Evolutionary conservation across 805 yeast genomes (phyloP).

Genomic region (Kuraishia capsulata): DNA sequence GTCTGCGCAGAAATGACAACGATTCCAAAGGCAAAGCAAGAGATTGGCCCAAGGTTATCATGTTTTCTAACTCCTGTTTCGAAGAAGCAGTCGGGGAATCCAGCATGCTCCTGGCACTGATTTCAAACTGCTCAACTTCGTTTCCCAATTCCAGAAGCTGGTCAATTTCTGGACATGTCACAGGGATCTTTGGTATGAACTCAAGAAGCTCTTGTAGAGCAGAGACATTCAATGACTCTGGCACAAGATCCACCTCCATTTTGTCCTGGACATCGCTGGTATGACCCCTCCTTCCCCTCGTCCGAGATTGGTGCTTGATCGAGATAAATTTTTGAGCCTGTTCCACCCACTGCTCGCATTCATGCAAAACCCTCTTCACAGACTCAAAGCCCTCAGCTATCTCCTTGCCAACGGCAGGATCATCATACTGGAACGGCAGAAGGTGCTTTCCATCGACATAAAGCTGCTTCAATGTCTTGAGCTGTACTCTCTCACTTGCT

Average conservation of each 20-base stretch:
- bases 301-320: conserved; percentile 41
- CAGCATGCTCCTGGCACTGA: conserved; percentile 31
- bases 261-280: conserved; percentile 10
- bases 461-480: conserved; percentile 34
- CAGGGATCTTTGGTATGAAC: conserved; percentile 39
- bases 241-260: conserved; percentile 9
- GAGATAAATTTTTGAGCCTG: conserved; percentile 45
- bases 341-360: conserved; percentile 43
- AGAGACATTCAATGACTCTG: too few relatives aligned
- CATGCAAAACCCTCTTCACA: conserved; percentile 31
- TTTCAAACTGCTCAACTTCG: conserved; percentile 44
- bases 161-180: conserved; percentile 50
- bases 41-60: conserved; percentile 49
- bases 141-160: conserved; percentile 43
- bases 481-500: conserved; percentile 33
- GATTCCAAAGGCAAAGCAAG: conserved; percentile 51
- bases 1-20: conserved; percentile 26
- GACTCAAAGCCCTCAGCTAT: conserved; percentile 14
- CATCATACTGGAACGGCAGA: conserved; percentile 11
- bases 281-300: conserved; percentile 6
- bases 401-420: conserved; percentile 1
- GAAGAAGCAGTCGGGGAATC: conserved; percentile 12
- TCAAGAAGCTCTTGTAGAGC: conserved; percentile 30
- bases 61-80: conserved; percentile 37
- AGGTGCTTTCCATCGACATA: conserved; percentile 48